Evolutionary conservation across 1,139 yeast species (phyloP).

Genomic region (Candida pseudoviswanathii): DNA sequence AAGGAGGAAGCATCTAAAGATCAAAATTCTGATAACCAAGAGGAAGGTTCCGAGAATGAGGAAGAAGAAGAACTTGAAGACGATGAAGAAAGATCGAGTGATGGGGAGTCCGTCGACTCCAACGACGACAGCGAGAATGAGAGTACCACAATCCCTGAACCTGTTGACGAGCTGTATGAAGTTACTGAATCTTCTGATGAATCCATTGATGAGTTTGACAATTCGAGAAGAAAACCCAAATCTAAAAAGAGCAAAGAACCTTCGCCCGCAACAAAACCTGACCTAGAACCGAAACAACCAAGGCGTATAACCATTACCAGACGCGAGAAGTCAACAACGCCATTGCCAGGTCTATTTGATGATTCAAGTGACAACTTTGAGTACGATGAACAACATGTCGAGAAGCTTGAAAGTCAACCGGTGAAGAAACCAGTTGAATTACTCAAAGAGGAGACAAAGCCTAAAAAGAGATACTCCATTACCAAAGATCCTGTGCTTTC

Average conservation of each 20-base stretch:
- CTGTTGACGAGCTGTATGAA: conserved; percentile 6
- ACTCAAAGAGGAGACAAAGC: not conserved
- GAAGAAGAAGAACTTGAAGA: not conserved
- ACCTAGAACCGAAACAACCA: conserved; percentile 6
- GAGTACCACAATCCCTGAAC: not conserved
- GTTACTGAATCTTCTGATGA: conserved; percentile 3
- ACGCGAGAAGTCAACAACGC: not conserved
- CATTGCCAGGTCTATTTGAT: conserved; percentile 8
- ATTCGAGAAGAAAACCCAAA: not conserved
- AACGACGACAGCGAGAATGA: not conserved
- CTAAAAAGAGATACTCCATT: not conserved
- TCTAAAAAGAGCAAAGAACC: not conserved
- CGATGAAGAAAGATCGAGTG: not conserved
- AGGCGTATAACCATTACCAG: conserved; percentile 8
- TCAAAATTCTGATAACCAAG: not conserved
- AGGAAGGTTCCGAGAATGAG: not conserved
- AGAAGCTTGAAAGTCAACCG: conserved; percentile 12
- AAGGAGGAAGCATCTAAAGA: too few species aligned
- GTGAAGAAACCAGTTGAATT: conserved; percentile 9
- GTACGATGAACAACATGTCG: conserved; percentile 14
- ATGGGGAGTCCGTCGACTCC: not conserved
- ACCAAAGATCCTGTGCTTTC: not conserved
- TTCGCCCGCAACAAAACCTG: not conserved
- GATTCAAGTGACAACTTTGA: conserved; percentile 12
- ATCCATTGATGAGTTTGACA: not conserved